Evolutionary conservation across 352 stramenopile genomes (phyloP), one percentile per base, ranked within the genome.

Genomic region (Globisporangium viniferum): DNA sequence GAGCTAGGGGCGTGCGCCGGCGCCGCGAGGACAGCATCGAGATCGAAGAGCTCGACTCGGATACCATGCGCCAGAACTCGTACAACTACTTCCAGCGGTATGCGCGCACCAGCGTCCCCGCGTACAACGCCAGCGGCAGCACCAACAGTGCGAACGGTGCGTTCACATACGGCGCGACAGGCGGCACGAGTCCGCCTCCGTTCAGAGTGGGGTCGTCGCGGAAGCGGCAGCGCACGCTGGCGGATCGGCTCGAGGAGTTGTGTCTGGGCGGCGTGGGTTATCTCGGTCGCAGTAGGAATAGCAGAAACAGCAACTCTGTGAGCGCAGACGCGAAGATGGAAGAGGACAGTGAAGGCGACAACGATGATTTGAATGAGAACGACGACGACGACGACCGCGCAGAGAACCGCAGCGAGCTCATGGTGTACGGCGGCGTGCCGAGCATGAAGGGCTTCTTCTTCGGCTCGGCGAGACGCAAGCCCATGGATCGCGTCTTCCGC

Each of bases 31-130:
- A 54, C 6, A 59, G 64, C 41, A 48, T 89, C 51, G 81, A 90
- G 66, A 85, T 92, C 57, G 80, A 90, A 68, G 78, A 89, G 53
- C 68, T 92, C 62, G 84, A 90, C 63, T 88, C 84, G 44, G 70
- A 81, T 46, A 84, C 84, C 1, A 90, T 92, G 82, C 80, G 82
- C 5, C 84, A 90, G 64, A 86, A 69, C 63, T 78, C 81, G 53
- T 89, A 90, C 73, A 90, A 89, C 64, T 90, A 86, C 73, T 90
- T 90, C 49, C 79, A 90, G 54, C 80, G 68, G 24, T 70, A 83
- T 20, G 54, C 54, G 56, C 67, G 51, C 59, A 65, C n/a, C 53
- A 70, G 35, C 33, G 29, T 27, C 29, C 58, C 27, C 31, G 66
- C 22, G 56, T 70, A 59, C 64, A 73, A 39, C 55, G n/a, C 15